These are phyloP conservation scores for Citrus unshiu DNA, from an alignment of 345 rosid genomes.

Conservation along the genomic window DNA sequence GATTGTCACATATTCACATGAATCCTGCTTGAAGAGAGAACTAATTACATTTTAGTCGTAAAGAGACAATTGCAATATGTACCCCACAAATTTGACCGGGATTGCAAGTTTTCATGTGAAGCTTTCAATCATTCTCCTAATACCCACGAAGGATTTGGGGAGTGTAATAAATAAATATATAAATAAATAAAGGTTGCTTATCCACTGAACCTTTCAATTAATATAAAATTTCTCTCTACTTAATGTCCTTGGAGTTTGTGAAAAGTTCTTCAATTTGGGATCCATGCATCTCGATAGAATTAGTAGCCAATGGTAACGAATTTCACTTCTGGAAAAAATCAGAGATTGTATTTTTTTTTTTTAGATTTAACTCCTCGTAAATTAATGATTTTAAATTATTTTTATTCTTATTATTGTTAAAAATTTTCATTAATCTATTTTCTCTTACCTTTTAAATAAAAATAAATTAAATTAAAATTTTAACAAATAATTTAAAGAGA, in stretches of 20 bases:
- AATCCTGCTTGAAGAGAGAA: not conserved
- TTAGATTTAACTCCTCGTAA: too few relatives aligned
- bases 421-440: too few relatives aligned
- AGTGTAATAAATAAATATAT: not conserved
- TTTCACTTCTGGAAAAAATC: not conserved
- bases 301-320: not conserved
- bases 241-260: not conserved
- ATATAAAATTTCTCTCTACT: not conserved
- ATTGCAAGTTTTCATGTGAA: slow-evolving; percentile 2
- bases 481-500: too few relatives aligned
- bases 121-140: slow-evolving; percentile 5
- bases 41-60: not conserved
- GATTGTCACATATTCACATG: not conserved
- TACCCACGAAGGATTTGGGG: not conserved
- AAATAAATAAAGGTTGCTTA: not conserved
- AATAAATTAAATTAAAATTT: too few relatives aligned
- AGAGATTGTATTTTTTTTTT: not conserved
- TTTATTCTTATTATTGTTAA: too few relatives aligned
- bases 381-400: too few relatives aligned
- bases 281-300: not conserved
- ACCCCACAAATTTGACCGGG: slow-evolving; percentile 10
- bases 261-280: not conserved
- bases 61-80: not conserved
- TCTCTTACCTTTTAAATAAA: too few relatives aligned
- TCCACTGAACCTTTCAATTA: not conserved